Base-by-base conservation (phyloP, 257 asterid species). In the Fraxinus anomala region DNA sequence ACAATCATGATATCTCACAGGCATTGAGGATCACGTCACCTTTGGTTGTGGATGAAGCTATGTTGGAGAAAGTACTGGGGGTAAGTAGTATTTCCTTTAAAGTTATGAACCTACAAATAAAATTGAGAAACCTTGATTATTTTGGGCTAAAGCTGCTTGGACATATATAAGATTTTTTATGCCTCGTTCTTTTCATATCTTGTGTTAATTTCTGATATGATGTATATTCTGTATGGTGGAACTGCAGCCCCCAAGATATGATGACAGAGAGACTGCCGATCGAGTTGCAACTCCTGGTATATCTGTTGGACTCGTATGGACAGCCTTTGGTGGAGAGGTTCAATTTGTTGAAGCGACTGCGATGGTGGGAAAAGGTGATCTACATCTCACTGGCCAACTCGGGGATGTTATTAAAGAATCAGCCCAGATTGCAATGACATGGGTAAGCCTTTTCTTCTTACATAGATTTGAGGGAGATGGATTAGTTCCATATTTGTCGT, bases 381-480 rank as follows among this genome's bases (percentile, higher is more conserved):
- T 96, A 80, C 99, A 89, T 88, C 97, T 96, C 73, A 96, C 99
- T 1, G 99, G 98, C 80, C 99, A 93, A 87, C 98, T 96, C 73
- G 98, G 98, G 84, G 98, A 92, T 78, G 97, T 96, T 70, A 93
- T 93, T 79, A 96, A 96, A 82, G 99, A 96, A 88, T 96, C 99
- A 44, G 99, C 99, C 59, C 98, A 92, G 89, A 96, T 93, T 84
- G 99, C 99, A 74, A 77, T 96, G 84, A 96, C 99, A 75, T 96
- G 98, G 99, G 99, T 96, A 93, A 87, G 8, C 34, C 24, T 67
- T 47, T 65, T 16, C 65, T 68, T 70, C 44, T 61, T 44, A 6
- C 68, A 19, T 21, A 68, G 5, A 21, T 19, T 21, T 59, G 67
- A 59, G 12, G 24, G 13, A n/a, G 67, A 56, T 56, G 66, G 28